These are phyloP conservation scores for Pugionium dolabratum DNA, from an alignment of 345 rosid species.

Conservation along the genomic window DNA sequence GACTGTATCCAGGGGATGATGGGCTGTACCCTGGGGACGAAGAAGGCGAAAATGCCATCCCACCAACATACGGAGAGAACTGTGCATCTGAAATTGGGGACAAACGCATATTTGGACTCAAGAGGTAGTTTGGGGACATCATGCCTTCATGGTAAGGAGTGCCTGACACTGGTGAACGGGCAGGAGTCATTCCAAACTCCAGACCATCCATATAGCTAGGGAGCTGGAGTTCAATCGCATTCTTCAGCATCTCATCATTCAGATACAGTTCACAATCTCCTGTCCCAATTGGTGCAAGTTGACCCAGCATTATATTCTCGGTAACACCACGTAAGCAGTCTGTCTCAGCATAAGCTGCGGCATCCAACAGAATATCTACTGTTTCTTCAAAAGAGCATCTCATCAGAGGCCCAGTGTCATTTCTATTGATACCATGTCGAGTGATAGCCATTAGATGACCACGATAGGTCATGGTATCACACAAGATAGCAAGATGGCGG, in stretches of 20 bases:
- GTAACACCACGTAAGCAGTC: constrained; percentile 89
- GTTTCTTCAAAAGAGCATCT: constrained; percentile 99
- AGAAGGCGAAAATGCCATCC: constrained; percentile 85
- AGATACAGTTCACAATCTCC: constrained; percentile 87
- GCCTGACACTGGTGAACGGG: constrained; percentile 77
- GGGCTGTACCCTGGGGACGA: constrained; percentile 87
- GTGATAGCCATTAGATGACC: constrained; percentile 99
- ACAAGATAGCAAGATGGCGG: constrained; percentile 91
- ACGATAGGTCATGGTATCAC: constrained; percentile 99
- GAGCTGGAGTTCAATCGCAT: constrained; percentile 94
- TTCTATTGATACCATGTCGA: constrained; percentile 94
- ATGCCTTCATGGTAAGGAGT: constrained; percentile 96
- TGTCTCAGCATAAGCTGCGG: constrained; percentile 91
- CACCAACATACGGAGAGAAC: constrained; percentile 94
- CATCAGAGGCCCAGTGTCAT: constrained; percentile 98
- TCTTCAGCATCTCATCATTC: constrained; percentile 96
- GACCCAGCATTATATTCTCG: constrained; percentile 96
- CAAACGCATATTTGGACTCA: constrained; percentile 75
- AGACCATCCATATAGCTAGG: constrained; percentile 95
- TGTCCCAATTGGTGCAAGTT: constrained; percentile 96
- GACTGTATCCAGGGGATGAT: constrained; percentile 78
- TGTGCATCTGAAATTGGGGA: constrained; percentile 84
- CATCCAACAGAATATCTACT: constrained; percentile 96
- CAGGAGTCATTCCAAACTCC: constrained; percentile 93
- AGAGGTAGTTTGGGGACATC: constrained; percentile 90